These are phyloP conservation scores for Claviceps sorghi DNA, from an alignment of 2,329 filamentous ascomycete genomes.

Conservation along the genomic window DNA sequence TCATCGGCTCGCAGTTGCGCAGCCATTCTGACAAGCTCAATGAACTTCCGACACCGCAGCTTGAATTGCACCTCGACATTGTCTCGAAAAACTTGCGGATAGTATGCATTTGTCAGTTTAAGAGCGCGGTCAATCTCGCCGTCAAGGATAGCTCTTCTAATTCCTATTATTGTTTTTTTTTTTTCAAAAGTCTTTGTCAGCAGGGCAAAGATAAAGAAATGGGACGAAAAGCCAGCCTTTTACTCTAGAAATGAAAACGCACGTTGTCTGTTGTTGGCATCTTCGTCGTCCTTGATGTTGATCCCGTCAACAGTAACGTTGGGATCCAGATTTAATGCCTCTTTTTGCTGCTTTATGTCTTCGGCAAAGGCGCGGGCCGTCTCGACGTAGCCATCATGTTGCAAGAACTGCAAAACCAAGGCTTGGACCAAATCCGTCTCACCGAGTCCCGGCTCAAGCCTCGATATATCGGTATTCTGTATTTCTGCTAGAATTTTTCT, in stretches of 20 bases:
- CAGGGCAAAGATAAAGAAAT: neutral
- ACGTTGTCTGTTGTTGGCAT: slow-evolving; percentile 80
- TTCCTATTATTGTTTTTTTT: slow-evolving; percentile 40
- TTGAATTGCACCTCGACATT: slow-evolving; percentile 81
- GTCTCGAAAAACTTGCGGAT: slow-evolving; percentile 63
- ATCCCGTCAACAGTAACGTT: slow-evolving; percentile 39
- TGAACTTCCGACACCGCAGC: slow-evolving; percentile 77
- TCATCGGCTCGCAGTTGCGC: slow-evolving; percentile 45
- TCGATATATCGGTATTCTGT: slow-evolving; percentile 37
- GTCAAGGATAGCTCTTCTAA: slow-evolving; percentile 73
- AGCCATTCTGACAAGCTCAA: slow-evolving; percentile 77
- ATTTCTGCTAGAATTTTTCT: slow-evolving; percentile 47
- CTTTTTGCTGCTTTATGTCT: slow-evolving; percentile 62
- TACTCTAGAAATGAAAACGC: slow-evolving; percentile 16
- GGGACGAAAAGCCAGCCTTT: neutral
- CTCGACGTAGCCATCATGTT: slow-evolving; percentile 91
- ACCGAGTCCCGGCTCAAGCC: slow-evolving; percentile 46
- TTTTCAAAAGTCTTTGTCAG: slow-evolving; percentile 4
- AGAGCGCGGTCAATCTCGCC: slow-evolving; percentile 85
- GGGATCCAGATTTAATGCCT: slow-evolving; percentile 48
- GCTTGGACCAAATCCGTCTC: slow-evolving; percentile 72
- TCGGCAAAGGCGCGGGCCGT: slow-evolving; percentile 77
- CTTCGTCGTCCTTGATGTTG: slow-evolving; percentile 64
- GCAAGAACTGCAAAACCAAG: slow-evolving; percentile 71
- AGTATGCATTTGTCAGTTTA: slow-evolving; percentile 64